Base-by-base conservation (phyloP, 1,139 yeast genomes). In the Scheffersomyces illinoinensis region DNA sequence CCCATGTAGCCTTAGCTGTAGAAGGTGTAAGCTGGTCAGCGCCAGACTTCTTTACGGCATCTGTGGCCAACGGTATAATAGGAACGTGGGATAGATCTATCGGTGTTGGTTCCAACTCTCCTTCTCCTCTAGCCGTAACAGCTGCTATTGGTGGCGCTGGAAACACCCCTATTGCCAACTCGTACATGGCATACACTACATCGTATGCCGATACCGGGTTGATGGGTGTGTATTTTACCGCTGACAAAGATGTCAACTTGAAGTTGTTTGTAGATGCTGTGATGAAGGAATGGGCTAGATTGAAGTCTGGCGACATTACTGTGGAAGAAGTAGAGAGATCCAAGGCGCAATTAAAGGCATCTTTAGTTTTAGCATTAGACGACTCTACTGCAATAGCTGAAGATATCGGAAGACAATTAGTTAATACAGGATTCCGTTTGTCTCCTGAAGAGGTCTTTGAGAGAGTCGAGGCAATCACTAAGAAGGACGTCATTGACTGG, bases 21-120 rank as follows among this genome's bases (percentile, higher is more conserved):
- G 99, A 95, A 77, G 98, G 99, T 67, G 98, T 93, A 33, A 89
- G 97, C 54, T 95, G 99, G 99, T 89, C 91, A 47, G 92, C 96
- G 4, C 93, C 96, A 8, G 98, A 95, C 73, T 95, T 93, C 76
- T 93, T 93, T 79, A 90, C 96, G 39, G 98, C 97, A 1, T 83
- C 96, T 23, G 97, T 95, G 1, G 96, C 98, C 5, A 98, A 95
- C 77, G 98, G 98, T 18, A 90, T 95, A 62, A 89, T 95, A 54
- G 99, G 99, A 52, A 91, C 93, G 69, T 95, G 98, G 98, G 99
- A 95, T 75, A 87, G 99, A 71, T 89, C 97, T 10, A 78, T 90
- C 62, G 97, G 97, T 50, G 77, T 86, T 23, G 91, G 91, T 10
- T 82, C 88, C 7, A 85, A 87, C 65, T 84, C 91, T 1, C 91